Percentiles rank a stretch among this genome's conserved stretches.
Conservation (phyloP, 2,329 filamentous ascomycete species). For the Claviceps sp. region DNA sequence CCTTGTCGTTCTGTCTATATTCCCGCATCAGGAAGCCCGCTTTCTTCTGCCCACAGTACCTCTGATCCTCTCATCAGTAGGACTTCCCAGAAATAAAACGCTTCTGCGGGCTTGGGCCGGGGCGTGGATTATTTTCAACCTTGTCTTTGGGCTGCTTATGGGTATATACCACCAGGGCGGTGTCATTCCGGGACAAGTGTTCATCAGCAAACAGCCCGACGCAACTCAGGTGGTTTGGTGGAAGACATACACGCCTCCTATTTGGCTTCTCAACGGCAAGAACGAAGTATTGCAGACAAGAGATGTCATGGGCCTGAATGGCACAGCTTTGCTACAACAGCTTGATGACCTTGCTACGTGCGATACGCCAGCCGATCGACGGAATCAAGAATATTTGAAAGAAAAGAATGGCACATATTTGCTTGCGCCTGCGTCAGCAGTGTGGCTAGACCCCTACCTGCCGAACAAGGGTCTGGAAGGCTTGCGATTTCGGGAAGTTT, state of each 20-base stretch:
- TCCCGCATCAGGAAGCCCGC: constrained; percentile 68
- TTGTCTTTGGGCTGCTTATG: constrained; percentile 56
- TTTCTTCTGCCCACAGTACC: constrained; percentile 66
- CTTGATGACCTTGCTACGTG: constrained; percentile 48
- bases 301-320: constrained; percentile 62
- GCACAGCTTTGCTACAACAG: constrained; percentile 44
- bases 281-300: constrained; percentile 57
- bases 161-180: constrained; percentile 74
- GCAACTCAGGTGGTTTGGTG: constrained; percentile 65
- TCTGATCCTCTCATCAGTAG: constrained; percentile 61
- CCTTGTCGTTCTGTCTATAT: constrained; percentile 54
- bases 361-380: constrained; percentile 42
- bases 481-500: constrained; percentile 54
- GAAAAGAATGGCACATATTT: constrained; percentile 53
- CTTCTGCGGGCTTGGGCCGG: constrained; percentile 41
- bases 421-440: constrained; percentile 60
- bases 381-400: constrained; percentile 42
- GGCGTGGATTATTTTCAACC: constrained; percentile 58
- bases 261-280: constrained; percentile 66
- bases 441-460: constrained; percentile 52
- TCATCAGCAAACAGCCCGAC: constrained; percentile 56
- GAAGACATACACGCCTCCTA: constrained; percentile 74
- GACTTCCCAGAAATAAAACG: constrained; percentile 43
- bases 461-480: constrained; percentile 44
- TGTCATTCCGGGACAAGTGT: constrained; percentile 61